A percentile compares a stretch with the other conserved stretches of the same genome.
Conservation (phyloP, 108 stramenopile species). For the Epipyxis sp. region DNA sequence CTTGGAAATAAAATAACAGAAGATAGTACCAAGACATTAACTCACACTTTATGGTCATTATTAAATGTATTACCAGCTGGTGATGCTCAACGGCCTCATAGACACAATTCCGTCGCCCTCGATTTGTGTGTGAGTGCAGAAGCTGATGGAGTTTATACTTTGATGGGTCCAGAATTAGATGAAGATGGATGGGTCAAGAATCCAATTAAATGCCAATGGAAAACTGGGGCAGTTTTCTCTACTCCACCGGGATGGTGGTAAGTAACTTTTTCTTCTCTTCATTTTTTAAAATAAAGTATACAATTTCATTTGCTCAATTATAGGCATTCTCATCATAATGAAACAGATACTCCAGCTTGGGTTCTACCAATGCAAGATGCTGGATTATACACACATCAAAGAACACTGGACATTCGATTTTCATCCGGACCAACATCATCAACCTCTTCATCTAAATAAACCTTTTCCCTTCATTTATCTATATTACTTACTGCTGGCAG, state of each 20-base stretch:
- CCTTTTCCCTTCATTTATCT: neutral
- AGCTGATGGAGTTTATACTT: constrained; percentile 36
- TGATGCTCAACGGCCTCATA: constrained; percentile 40
- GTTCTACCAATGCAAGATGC: constrained; percentile 49
- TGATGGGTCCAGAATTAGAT: constrained; percentile 49
- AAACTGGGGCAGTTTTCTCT: constrained; percentile 39
- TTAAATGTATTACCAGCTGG: constrained; percentile 38
- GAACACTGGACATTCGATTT: constrained; percentile 45
- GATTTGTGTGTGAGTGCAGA: constrained; percentile 42
- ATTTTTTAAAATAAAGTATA: too few relatives aligned
- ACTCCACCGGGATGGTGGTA: constrained; percentile 58
- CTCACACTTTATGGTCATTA: constrained; percentile 43
- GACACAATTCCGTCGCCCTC: constrained; percentile 49
- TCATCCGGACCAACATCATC: too few relatives aligned
- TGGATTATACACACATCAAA: constrained; percentile 41
- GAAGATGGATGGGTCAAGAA: constrained; percentile 37
- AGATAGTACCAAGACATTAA: constrained; percentile 41
- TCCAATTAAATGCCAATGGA: constrained; percentile 42
- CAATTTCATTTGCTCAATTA: too few relatives aligned
- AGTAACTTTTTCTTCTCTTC: too few relatives aligned
- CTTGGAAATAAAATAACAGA: constrained; percentile 30
- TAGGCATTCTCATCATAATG: constrained; percentile 49
- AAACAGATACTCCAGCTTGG: constrained; percentile 44
- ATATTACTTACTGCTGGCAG: neutral
- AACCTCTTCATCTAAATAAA: too few relatives aligned